These are phyloP conservation scores for Blechomonas ayalai DNA, from an alignment of 208 protist species.

Conservation along the genomic window DNA sequence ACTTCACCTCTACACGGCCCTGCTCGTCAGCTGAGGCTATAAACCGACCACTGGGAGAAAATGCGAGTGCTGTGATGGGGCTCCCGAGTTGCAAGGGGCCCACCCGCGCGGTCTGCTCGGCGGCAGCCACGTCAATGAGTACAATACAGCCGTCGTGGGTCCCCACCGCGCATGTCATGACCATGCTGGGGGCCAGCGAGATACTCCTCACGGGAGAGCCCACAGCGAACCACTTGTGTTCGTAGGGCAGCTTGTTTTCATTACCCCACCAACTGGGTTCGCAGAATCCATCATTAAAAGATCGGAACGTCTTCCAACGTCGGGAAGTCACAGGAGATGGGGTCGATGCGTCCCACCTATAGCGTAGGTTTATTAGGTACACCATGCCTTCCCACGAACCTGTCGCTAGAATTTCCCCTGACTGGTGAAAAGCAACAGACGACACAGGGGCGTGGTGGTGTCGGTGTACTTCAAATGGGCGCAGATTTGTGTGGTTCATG, in stretches of 20 bases:
- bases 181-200: slow-evolving; percentile 49
- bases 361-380: slow-evolving; percentile 35
- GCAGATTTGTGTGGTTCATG: slow-evolving; percentile 7
- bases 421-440: slow-evolving; percentile 48
- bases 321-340: no score
- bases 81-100: slow-evolving; percentile 30
- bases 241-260: slow-evolving; percentile 1
- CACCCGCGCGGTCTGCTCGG: slow-evolving; percentile 25
- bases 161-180: slow-evolving; percentile 70
- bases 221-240: slow-evolving; percentile 7
- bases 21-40: slow-evolving; percentile 68
- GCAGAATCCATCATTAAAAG: no score
- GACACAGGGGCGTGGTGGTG: slow-evolving; percentile 59
- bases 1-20: slow-evolving; percentile 49
- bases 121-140: slow-evolving; percentile 57
- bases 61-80: slow-evolving; percentile 46
- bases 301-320: no score
- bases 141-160: slow-evolving; percentile 45
- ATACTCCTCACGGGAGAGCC: slow-evolving; percentile 42
- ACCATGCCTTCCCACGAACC: slow-evolving; percentile 65
- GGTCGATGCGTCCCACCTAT: no score
- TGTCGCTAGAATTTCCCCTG: slow-evolving; percentile 64
- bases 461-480: slow-evolving; percentile 35
- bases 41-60: slow-evolving; percentile 58
- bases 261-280: not conserved